These are phyloP conservation scores for Trichosporon coremiiforme DNA, from an alignment of 1,284 basidiomycete species.

Conservation along the genomic window DNA sequence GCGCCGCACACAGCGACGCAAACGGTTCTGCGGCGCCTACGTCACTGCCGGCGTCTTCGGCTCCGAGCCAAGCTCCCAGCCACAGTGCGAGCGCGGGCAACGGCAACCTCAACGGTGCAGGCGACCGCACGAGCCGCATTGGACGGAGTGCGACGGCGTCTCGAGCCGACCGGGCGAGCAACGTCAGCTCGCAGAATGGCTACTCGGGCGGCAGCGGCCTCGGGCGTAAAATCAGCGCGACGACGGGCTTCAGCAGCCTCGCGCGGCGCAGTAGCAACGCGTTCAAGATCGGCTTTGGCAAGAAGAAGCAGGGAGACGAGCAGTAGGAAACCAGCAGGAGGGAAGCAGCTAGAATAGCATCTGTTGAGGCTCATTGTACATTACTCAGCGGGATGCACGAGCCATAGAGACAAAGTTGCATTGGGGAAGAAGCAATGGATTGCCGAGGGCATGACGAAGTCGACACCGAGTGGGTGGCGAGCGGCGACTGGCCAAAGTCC, in stretches of 20 bases:
- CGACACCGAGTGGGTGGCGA: not conserved
- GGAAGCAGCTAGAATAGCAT: not conserved
- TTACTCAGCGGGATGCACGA: constrained; percentile 16
- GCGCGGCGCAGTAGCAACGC: constrained; percentile 45
- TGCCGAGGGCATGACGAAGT: constrained; percentile 7
- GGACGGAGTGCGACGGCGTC: constrained; percentile 16
- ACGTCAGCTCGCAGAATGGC: constrained; percentile 20
- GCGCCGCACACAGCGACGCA: not conserved
- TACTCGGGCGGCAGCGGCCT: constrained; percentile 25
- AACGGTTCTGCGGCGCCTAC: not conserved
- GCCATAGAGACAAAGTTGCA: constrained; percentile 3
- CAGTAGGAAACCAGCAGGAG: constrained; percentile 20
- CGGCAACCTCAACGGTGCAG: not conserved
- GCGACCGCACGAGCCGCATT: constrained; percentile 11
- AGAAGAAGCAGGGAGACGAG: constrained; percentile 44
- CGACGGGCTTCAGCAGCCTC: constrained; percentile 38
- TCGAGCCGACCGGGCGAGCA: not conserved
- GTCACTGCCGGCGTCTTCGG: not conserved
- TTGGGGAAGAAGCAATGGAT: not conserved
- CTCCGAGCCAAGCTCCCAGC: not conserved
- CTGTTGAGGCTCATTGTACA: constrained; percentile 9
- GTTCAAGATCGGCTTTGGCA: constrained; percentile 51
- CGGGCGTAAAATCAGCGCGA: constrained; percentile 27
- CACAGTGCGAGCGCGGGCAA: not conserved
- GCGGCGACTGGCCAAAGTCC: constrained; percentile 11